These are phyloP conservation scores for Amanita rimosa DNA, from an alignment of 768 basidiomycete species.

Conservation along the genomic window DNA sequence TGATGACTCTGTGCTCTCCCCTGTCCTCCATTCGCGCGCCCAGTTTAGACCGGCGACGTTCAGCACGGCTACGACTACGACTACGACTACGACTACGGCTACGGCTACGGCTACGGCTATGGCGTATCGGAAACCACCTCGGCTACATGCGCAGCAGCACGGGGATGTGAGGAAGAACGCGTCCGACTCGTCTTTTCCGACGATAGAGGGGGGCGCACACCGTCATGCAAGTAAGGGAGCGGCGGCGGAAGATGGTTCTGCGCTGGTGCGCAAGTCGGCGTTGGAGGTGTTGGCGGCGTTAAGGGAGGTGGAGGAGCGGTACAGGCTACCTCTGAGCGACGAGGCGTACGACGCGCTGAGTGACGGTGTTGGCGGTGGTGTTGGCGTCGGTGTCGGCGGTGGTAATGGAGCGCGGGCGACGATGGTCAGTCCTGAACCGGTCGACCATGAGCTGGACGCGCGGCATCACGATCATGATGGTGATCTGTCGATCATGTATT, in stretches of 20 bases:
- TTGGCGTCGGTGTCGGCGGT: too few relatives aligned
- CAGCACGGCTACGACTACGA: constrained; percentile 7
- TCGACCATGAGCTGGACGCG: not conserved
- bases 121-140: constrained; percentile 26
- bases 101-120: too few relatives aligned
- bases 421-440: constrained; percentile 23
- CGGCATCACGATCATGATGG: constrained; percentile 19
- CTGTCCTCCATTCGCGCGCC: constrained; percentile 38
- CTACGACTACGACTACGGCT: too few relatives aligned
- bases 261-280: constrained; percentile 63
- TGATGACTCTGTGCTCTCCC: constrained; percentile 38
- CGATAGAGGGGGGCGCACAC: too few relatives aligned
- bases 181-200: not conserved
- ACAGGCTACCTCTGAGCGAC: constrained; percentile 65
- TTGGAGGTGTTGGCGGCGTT: constrained; percentile 77
- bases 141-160: too few relatives aligned
- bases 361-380: constrained; percentile 42
- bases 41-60: constrained; percentile 47
- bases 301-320: constrained; percentile 69
- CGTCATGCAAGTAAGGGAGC: not conserved
- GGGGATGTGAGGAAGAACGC: not conserved
- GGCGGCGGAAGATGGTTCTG: constrained; percentile 43
- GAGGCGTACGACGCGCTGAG: constrained; percentile 78
- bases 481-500: constrained; percentile 57
- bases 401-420: constrained; percentile 28